Conservation (phyloP, 148 eudicot species). For the Chenopodium formosanum region DNA sequence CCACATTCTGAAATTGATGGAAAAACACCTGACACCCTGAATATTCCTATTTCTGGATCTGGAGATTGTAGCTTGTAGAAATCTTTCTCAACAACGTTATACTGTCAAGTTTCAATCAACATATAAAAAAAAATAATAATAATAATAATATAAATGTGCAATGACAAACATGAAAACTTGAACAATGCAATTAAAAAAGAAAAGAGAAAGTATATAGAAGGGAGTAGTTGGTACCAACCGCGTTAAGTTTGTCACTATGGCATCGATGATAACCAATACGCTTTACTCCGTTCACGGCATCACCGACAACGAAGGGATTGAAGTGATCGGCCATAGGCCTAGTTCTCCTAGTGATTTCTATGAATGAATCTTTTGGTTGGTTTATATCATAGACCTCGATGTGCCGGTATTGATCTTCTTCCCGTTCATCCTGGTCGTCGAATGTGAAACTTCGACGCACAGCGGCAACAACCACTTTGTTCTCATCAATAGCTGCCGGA, state of each 20-base stretch:
- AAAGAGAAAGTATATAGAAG: no score
- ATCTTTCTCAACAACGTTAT: constrained; percentile 1
- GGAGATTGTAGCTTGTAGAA: constrained; percentile 1
- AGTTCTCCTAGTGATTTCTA: not conserved
- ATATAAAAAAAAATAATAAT: no score
- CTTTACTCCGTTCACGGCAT: not conserved
- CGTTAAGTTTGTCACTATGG: constrained; percentile 10
- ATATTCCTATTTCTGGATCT: not conserved
- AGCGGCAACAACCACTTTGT: constrained; percentile 16
- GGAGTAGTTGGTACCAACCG: not conserved
- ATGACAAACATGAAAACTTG: no score
- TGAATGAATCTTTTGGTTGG: not conserved
- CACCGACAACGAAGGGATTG: constrained; percentile 19
- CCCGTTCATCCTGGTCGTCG: not conserved
- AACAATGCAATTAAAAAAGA: no score
- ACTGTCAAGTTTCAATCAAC: not conserved
- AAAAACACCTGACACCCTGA: constrained; percentile 13
- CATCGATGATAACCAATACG: constrained; percentile 26
- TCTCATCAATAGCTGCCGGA: constrained; percentile 16
- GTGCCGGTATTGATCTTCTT: constrained; percentile 18
- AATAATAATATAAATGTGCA: no score
- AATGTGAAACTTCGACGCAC: not conserved
- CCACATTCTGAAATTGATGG: constrained; percentile 21
- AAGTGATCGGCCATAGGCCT: constrained; percentile 20
- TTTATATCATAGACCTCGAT: constrained; percentile 14